Conservation (phyloP, 805 yeast species). For the Candida bentonensis region DNA sequence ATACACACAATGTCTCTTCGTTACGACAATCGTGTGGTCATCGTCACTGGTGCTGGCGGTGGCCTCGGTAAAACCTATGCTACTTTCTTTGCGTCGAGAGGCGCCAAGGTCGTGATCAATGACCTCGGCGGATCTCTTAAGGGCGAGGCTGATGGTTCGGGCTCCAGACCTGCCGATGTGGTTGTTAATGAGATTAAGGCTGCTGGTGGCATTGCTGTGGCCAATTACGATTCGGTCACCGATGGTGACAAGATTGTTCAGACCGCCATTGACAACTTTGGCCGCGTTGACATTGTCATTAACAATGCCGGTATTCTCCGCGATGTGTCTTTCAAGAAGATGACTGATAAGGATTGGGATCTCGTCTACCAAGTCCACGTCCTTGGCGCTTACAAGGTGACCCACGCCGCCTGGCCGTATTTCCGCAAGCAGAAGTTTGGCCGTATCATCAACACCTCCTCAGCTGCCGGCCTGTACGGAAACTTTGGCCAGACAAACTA, state of each 20-base stretch:
- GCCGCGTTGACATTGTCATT: slow-evolving; percentile 75
- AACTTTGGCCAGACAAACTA: slow-evolving; percentile 95
- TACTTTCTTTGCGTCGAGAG: slow-evolving; percentile 71
- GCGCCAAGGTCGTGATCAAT: slow-evolving; percentile 91
- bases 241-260: slow-evolving; percentile 75
- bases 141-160: slow-evolving; percentile 48
- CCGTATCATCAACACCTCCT: slow-evolving; percentile 81
- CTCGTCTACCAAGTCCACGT: slow-evolving; percentile 78
- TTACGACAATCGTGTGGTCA: slow-evolving; percentile 76
- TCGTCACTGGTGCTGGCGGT: slow-evolving; percentile 96
- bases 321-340: slow-evolving; percentile 75
- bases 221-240: slow-evolving; percentile 83
- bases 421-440: slow-evolving; percentile 78
- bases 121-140: slow-evolving; percentile 77
- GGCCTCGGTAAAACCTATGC: slow-evolving; percentile 89
- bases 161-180: slow-evolving; percentile 66
- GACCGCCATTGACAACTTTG: slow-evolving; percentile 76
- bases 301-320: slow-evolving; percentile 94
- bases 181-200: slow-evolving; percentile 73
- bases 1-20: slow-evolving; percentile 22
- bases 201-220: slow-evolving; percentile 77
- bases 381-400: slow-evolving; percentile 73
- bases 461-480: slow-evolving; percentile 95
- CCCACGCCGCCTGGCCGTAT: slow-evolving; percentile 86
- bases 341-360: slow-evolving; percentile 68